Percentiles rank a stretch among this genome's conserved stretches.
Evolutionary conservation across 2,329 filamentous ascomycete species (phyloP).

Genomic region (Helotiales sp.): DNA sequence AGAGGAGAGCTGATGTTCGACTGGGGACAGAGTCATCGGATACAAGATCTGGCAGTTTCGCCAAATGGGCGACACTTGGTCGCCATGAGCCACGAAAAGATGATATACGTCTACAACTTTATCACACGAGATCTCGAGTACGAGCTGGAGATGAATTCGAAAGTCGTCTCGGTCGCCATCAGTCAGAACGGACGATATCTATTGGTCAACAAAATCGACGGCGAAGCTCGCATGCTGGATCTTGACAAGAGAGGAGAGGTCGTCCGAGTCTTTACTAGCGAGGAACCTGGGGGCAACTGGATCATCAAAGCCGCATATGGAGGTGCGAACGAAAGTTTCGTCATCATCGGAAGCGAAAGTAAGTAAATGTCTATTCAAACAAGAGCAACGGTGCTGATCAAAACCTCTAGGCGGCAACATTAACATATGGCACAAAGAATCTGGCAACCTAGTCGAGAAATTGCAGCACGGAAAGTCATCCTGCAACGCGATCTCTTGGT

Average conservation of each 20-base stretch:
- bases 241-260: constrained; percentile 65
- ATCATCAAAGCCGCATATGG: constrained; percentile 85
- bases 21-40: constrained; percentile 71
- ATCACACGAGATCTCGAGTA: constrained; percentile 72
- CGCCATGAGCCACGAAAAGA: constrained; percentile 68
- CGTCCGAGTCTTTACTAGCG: constrained; percentile 69
- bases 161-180: constrained; percentile 77
- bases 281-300: constrained; percentile 72
- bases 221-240: constrained; percentile 77
- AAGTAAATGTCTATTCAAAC: constrained; percentile 31
- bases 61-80: constrained; percentile 78
- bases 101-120: constrained; percentile 82
- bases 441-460: constrained; percentile 72
- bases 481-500: constrained; percentile 90
- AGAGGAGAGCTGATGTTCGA: constrained; percentile 61
- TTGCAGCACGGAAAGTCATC: constrained; percentile 72
- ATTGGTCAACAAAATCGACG: constrained; percentile 78
- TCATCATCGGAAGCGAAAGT: constrained; percentile 91
- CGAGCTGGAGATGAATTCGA: constrained; percentile 66
- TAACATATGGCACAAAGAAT: constrained; percentile 89
- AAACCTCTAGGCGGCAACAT: constrained; percentile 58
- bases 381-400: constrained; percentile 10
- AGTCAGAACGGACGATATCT: constrained; percentile 79
- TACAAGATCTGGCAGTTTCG: constrained; percentile 84
- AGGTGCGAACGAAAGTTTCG: constrained; percentile 87